Conservation (phyloP, 352 stramenopile species). For the Phytopythium aichiense region DNA sequence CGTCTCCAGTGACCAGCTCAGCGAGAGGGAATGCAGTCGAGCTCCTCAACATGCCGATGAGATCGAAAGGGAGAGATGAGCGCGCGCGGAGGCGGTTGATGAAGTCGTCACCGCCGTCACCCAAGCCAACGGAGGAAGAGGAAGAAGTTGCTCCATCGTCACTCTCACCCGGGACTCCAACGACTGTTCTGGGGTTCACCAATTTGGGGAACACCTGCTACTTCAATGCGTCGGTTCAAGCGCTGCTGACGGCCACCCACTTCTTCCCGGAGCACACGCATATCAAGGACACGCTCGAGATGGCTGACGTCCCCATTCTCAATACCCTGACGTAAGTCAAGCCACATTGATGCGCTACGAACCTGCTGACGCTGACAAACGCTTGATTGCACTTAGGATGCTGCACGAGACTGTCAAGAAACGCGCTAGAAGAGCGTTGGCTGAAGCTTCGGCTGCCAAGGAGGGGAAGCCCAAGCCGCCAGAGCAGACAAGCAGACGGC, state of each 20-base stretch:
- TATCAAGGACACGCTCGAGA: constrained; percentile 40
- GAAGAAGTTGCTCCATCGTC: not conserved
- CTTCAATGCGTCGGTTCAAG: constrained; percentile 89
- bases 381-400: constrained; percentile 23
- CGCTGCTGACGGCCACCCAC: constrained; percentile 87
- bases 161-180: constrained; percentile 8
- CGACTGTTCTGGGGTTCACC: constrained; percentile 57
- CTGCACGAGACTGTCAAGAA: constrained; percentile 60
- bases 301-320: constrained; percentile 88
- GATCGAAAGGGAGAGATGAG: constrained; percentile 26
- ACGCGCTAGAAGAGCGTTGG: constrained; percentile 25
- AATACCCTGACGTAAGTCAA: constrained; percentile 54
- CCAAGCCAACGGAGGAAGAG: not conserved
- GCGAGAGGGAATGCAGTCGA: not conserved
- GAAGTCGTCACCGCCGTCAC: constrained; percentile 13
- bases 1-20: not conserved
- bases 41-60: constrained; percentile 27
- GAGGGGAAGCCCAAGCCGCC: constrained; percentile 12
- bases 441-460: constrained; percentile 13
- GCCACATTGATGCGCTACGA: not conserved
- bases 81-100: constrained; percentile 19
- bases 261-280: constrained; percentile 55
- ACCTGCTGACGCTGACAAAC: not conserved
- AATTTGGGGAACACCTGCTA: constrained; percentile 96
- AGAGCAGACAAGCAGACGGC: not conserved